These are phyloP conservation scores for Aspergillus ostianus DNA, from an alignment of 495 filamentous ascomycete species.

Conservation along the genomic window DNA sequence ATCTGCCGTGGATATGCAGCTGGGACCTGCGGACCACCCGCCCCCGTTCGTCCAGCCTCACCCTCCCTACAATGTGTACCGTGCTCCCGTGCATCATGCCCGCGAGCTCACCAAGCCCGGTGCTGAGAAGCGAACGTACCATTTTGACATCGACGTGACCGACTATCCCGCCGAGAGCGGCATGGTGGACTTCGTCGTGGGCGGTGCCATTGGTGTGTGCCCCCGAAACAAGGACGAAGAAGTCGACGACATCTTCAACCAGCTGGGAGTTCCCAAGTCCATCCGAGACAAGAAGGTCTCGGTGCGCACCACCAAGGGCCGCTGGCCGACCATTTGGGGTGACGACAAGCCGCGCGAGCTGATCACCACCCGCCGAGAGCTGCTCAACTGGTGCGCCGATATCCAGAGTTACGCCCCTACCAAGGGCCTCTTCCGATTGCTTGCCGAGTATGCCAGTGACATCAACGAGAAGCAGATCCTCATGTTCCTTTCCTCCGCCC, in stretches of 20 bases:
- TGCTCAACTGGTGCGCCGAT: slow-evolving; percentile 93
- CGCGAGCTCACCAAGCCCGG: slow-evolving; percentile 86
- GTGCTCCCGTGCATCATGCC: slow-evolving; percentile 75
- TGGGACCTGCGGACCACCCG: slow-evolving; percentile 57
- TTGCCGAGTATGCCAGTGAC: slow-evolving; percentile 81
- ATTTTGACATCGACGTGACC: slow-evolving; percentile 95
- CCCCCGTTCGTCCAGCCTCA: slow-evolving; percentile 94
- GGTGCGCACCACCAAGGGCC: slow-evolving; percentile 72
- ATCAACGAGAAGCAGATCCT: slow-evolving; percentile 84
- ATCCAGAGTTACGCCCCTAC: slow-evolving; percentile 90
- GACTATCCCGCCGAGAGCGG: slow-evolving; percentile 85
- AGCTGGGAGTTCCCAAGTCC: slow-evolving; percentile 70
- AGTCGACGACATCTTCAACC: slow-evolving; percentile 81
- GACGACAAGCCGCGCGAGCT: slow-evolving; percentile 82
- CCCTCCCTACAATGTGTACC: slow-evolving; percentile 85
- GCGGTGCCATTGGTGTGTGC: slow-evolving; percentile 89
- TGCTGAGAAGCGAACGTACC: slow-evolving; percentile 94
- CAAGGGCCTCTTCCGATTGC: slow-evolving; percentile 79
- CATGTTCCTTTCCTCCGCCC: slow-evolving; percentile 77
- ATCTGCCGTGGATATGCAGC: slow-evolving; percentile 30
- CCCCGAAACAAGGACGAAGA: slow-evolving; percentile 77
- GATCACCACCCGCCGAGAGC: slow-evolving; percentile 81
- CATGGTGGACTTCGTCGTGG: slow-evolving; percentile 90
- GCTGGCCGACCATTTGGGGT: slow-evolving; percentile 98
- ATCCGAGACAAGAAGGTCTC: slow-evolving; percentile 78